Conservation (phyloP, 1,284 basidiomycete species). For the Cutaneotrichosporon mucoides region DNA sequence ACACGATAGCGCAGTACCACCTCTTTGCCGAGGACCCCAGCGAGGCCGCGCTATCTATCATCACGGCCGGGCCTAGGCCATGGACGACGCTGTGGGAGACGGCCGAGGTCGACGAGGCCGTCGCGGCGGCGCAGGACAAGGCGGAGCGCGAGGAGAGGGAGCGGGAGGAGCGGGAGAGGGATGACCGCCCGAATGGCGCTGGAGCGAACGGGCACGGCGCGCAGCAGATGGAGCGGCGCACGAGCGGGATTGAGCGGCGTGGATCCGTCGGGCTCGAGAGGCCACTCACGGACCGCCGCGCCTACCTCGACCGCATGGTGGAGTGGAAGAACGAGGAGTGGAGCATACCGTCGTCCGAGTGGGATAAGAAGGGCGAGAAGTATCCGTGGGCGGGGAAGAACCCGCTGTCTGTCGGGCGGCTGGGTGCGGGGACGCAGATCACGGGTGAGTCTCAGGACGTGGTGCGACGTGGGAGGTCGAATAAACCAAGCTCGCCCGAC, state of each 20-base stretch:
- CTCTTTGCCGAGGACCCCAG: conserved; percentile 43
- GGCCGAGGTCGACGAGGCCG: conserved; percentile 3
- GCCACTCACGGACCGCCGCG: conserved; percentile 4
- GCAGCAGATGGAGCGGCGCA: not conserved
- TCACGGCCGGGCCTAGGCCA: conserved; percentile 27
- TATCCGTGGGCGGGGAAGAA: conserved; percentile 47
- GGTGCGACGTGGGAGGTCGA: too few species aligned
- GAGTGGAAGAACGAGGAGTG: conserved; percentile 49
- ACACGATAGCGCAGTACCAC: conserved; percentile 41
- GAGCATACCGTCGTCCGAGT: conserved; percentile 20
- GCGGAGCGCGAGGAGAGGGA: not conserved
- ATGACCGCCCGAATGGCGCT: not conserved
- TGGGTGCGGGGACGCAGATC: conserved; percentile 55
- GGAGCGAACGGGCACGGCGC: not conserved
- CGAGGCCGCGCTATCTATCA: conserved; percentile 18
- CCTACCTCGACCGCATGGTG: conserved; percentile 28
- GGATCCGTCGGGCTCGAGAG: not conserved
- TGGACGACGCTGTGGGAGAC: conserved; percentile 36
- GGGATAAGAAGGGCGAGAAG: conserved; percentile 34
- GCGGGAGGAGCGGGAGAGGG: not conserved
- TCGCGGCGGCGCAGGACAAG: not conserved
- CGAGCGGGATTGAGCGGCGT: not conserved
- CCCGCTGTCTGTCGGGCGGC: conserved; percentile 44
- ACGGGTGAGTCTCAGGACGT: conserved; percentile 68
- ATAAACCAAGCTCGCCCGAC: too few species aligned